Evolutionary conservation across 1,284 basidiomycete species (phyloP).

Genomic region (Cutaneotrichosporon cavernicola): DNA sequence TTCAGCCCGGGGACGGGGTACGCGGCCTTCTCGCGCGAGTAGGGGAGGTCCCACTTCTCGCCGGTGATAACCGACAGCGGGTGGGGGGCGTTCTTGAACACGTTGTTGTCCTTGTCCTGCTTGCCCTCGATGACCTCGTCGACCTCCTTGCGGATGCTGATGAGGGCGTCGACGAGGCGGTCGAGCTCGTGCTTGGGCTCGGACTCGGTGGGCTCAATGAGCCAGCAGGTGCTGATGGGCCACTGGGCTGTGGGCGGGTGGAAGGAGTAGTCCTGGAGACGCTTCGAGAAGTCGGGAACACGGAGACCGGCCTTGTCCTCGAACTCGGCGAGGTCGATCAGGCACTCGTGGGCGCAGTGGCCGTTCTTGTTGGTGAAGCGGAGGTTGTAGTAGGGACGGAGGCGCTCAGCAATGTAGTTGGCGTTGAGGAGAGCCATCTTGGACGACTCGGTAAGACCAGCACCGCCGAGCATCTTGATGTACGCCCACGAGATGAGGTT

Average conservation of each 20-base stretch:
- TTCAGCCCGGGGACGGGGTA: constrained; percentile 76
- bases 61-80: constrained; percentile 74
- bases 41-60: constrained; percentile 81
- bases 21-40: constrained; percentile 77
- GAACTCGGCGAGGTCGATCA: constrained; percentile 94
- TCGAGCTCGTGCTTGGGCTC: constrained; percentile 88
- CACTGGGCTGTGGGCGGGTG: constrained; percentile 59
- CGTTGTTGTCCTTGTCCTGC: constrained; percentile 76
- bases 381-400: constrained; percentile 80
- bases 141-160: constrained; percentile 86
- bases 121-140: constrained; percentile 82
- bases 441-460: constrained; percentile 79
- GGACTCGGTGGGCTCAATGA: constrained; percentile 93
- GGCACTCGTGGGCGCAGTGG: constrained; percentile 89
- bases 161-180: constrained; percentile 94
- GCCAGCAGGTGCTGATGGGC: constrained; percentile 78
- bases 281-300: constrained; percentile 93
- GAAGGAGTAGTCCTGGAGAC: constrained; percentile 61
- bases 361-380: constrained; percentile 87
- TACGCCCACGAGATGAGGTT: constrained; percentile 97
- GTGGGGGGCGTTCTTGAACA: constrained; percentile 92
- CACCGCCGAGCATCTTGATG: constrained; percentile 94
- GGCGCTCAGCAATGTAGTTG: constrained; percentile 92
- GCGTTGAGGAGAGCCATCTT: constrained; percentile 87
- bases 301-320: constrained; percentile 83